These are phyloP conservation scores for Silene uniflora DNA, from an alignment of 148 eudicot species.

Conservation along the genomic window DNA sequence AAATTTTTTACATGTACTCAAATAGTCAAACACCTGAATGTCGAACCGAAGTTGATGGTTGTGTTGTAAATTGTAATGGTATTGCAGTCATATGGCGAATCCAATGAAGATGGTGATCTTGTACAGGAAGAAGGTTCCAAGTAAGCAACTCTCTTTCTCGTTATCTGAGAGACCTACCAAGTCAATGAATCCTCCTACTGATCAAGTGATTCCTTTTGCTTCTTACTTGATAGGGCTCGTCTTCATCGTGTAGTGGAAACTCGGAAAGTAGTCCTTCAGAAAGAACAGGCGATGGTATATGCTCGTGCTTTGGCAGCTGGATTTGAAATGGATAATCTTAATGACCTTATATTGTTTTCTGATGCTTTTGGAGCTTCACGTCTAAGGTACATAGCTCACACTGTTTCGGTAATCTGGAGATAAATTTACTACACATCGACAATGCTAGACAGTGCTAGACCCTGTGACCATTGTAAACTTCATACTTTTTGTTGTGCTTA, in stretches of 20 bases:
- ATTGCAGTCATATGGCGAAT: constrained; percentile 33
- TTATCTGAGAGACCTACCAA: neutral
- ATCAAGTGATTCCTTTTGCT: constrained; percentile 7
- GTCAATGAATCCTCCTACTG: neutral
- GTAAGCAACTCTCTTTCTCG: constrained; percentile 35
- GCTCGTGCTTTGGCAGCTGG: constrained; percentile 90
- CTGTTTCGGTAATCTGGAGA: neutral
- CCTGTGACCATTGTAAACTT: no score
- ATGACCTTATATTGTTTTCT: constrained; percentile 59
- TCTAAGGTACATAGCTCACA: constrained; percentile 46
- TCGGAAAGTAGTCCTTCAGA: constrained; percentile 65
- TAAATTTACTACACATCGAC: no score
- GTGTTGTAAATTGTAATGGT: constrained; percentile 8
- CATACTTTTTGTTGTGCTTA: no score
- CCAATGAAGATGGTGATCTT: constrained; percentile 35
- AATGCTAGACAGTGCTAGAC: no score
- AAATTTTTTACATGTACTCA: neutral
- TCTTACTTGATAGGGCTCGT: constrained; percentile 45
- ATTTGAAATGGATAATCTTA: constrained; percentile 58
- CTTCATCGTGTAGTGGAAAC: constrained; percentile 75
- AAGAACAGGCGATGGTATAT: constrained; percentile 90
- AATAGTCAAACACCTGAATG: neutral
- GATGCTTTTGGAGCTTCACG: constrained; percentile 89
- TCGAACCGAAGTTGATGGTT: neutral
- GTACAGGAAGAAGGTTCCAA: constrained; percentile 60